phyloP scores from a whole-genome alignment of 257 asterid species.

The Capsicum baccatum region DNA sequence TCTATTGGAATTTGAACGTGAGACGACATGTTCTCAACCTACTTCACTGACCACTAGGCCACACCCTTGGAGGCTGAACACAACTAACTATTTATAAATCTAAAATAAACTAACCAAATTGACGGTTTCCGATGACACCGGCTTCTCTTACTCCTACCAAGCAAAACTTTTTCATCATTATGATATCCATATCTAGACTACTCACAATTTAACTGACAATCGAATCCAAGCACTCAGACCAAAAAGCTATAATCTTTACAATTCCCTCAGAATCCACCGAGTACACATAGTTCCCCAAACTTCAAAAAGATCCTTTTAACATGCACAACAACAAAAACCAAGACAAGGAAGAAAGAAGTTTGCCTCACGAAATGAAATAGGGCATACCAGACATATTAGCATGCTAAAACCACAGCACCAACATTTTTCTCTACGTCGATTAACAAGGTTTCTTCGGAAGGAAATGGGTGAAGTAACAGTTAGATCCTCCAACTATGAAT shows the following conservation, averaged over 20 bases:
- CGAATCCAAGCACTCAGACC: background rate
- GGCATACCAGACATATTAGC: background rate
- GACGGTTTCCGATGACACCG: background rate
- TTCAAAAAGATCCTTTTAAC: background rate
- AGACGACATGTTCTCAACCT: too few relatives aligned
- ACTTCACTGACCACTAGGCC: too few relatives aligned
- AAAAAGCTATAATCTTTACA: background rate
- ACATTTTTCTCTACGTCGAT: background rate
- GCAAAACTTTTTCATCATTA: background rate
- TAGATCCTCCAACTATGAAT: background rate
- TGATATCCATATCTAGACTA: background rate
- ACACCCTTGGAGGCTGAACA: background rate
- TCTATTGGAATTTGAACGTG: too few relatives aligned
- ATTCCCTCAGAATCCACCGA: background rate
- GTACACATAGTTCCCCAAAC: background rate
- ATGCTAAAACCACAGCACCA: background rate
- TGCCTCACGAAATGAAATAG: background rate
- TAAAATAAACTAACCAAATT: background rate
- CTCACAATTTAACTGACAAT: background rate
- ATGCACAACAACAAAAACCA: background rate
- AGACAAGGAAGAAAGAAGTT: slow-evolving; percentile 13
- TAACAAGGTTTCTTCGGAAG: background rate
- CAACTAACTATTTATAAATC: background rate
- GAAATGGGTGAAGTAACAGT: background rate
- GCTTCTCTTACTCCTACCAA: background rate